Evolutionary conservation across 116 monocot species (phyloP).

Genomic region (Phalaenopsis hybrid): DNA sequence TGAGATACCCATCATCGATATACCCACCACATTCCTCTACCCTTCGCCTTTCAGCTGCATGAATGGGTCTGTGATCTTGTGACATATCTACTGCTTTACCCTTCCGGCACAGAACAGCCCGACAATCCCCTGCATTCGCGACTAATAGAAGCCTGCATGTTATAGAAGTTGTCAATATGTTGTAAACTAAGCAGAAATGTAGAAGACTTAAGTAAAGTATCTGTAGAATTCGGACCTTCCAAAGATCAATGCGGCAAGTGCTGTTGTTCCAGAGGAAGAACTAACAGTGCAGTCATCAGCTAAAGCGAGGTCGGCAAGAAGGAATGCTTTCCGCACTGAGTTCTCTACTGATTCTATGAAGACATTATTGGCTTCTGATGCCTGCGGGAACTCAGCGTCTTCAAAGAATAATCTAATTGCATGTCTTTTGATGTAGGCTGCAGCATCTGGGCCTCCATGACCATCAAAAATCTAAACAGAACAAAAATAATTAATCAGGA

Average conservation of each 20-base stretch:
- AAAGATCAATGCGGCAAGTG: constrained; percentile 51
- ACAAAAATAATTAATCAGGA: not conserved
- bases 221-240: constrained; percentile 34
- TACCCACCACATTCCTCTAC: constrained; percentile 48
- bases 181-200: not conserved
- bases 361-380: constrained; percentile 24
- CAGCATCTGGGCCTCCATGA: constrained; percentile 73
- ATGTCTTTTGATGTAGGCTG: constrained; percentile 48
- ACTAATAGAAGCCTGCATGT: constrained; percentile 45
- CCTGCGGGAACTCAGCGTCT: constrained; percentile 51
- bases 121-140: constrained; percentile 74
- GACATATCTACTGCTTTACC: constrained; percentile 69
- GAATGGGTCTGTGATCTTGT: constrained; percentile 52
- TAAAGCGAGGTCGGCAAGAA: constrained; percentile 53
- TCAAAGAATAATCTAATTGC: constrained; percentile 60
- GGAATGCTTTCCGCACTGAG: constrained; percentile 45
- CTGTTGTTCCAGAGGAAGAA: constrained; percentile 63
- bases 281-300: constrained; percentile 45
- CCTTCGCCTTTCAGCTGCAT: constrained; percentile 32
- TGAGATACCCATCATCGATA: constrained; percentile 71
- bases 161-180: not conserved
- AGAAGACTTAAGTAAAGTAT: not conserved
- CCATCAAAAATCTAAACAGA: constrained; percentile 63
- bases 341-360: constrained; percentile 37
- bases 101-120: constrained; percentile 60